A percentile compares a stretch with the other conserved stretches of the same genome.
Conservation (phyloP, 768 basidiomycete species). For the Mycena amicta region DNA sequence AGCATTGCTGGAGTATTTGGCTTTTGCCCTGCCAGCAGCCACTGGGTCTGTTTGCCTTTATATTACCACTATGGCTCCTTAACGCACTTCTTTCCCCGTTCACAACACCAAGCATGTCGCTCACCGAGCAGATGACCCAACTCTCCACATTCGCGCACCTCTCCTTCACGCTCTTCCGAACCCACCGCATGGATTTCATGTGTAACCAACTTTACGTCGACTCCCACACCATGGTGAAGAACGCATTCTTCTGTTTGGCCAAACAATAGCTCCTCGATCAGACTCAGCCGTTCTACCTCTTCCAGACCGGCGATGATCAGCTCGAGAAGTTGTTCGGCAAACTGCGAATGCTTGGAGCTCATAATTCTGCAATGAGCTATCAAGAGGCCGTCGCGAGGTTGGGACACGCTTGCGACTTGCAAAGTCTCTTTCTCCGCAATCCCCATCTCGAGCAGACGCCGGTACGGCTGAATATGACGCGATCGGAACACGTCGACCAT, state of each 20-base stretch:
- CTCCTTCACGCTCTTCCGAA: constrained; percentile 24
- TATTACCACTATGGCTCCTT: too few relatives aligned
- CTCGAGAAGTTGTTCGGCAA: constrained; percentile 33
- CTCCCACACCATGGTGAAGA: constrained; percentile 32
- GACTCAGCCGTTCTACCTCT: constrained; percentile 21
- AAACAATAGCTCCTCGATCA: constrained; percentile 30
- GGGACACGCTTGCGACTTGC: constrained; percentile 4
- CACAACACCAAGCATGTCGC: constrained; percentile 19
- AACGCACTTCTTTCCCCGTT: constrained; percentile 30
- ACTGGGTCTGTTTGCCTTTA: too few relatives aligned
- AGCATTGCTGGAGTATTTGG: too few relatives aligned
- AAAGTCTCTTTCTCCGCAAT: not conserved
- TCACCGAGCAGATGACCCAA: constrained; percentile 30
- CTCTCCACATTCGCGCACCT: constrained; percentile 30
- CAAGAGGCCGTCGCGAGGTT: constrained; percentile 1
- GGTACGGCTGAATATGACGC: not conserved
- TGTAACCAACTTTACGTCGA: constrained; percentile 34
- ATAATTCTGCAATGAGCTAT: constrained; percentile 12
- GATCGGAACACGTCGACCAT: constrained; percentile 8
- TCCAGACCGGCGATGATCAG: constrained; percentile 29
- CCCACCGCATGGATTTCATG: constrained; percentile 27
- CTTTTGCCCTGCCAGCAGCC: too few relatives aligned
- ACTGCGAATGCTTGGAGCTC: constrained; percentile 18
- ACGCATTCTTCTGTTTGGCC: constrained; percentile 22
- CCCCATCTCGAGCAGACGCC: constrained; percentile 6